These are phyloP conservation scores for Umbelopsis sp. DNA, from an alignment of 192 early-diverging fungal species.

Conservation along the genomic window DNA sequence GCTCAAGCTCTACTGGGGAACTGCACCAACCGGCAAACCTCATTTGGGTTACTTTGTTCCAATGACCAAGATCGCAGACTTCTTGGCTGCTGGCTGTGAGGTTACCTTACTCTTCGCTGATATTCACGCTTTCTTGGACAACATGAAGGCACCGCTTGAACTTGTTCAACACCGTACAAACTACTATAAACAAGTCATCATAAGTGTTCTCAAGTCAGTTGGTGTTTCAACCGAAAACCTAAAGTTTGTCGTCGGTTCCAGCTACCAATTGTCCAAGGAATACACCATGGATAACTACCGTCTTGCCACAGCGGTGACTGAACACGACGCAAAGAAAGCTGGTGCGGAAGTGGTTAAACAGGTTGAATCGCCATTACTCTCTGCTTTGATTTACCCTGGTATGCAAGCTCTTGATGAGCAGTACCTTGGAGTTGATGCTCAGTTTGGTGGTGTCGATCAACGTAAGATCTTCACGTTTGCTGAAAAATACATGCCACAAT, in stretches of 20 bases:
- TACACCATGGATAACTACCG: conserved; percentile 93
- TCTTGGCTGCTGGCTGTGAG: conserved; percentile 87
- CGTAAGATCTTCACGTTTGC: conserved; percentile 99
- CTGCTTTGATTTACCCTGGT: conserved; percentile 96
- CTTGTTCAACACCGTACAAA: conserved; percentile 83
- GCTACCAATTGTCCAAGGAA: conserved; percentile 84
- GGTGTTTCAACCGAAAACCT: conserved; percentile 93
- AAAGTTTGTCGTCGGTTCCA: conserved; percentile 88
- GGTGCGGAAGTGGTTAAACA: conserved; percentile 99
- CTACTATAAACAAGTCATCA: conserved; percentile 94
- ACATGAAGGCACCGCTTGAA: conserved; percentile 96
- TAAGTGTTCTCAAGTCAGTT: conserved; percentile 88
- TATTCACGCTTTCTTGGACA: conserved; percentile 98
- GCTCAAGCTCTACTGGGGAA: conserved; percentile 96
- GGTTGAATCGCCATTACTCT: conserved; percentile 82
- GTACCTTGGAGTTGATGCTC: conserved; percentile 91
- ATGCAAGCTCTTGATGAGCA: conserved; percentile 99
- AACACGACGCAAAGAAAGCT: conserved; percentile 97
- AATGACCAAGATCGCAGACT: conserved; percentile 98
- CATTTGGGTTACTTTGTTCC: conserved; percentile 98
- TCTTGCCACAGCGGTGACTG: conserved; percentile 81
- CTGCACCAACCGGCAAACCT: conserved; percentile 93
- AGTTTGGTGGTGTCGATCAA: conserved; percentile 98
- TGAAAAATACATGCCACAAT: conserved; percentile 89
- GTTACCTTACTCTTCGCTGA: conserved; percentile 93